Percentiles rank a stretch among this genome's conserved stretches.
Evolutionary conservation across 148 eudicot species (phyloP).

Genomic region (Vaccinium corymbosum): DNA sequence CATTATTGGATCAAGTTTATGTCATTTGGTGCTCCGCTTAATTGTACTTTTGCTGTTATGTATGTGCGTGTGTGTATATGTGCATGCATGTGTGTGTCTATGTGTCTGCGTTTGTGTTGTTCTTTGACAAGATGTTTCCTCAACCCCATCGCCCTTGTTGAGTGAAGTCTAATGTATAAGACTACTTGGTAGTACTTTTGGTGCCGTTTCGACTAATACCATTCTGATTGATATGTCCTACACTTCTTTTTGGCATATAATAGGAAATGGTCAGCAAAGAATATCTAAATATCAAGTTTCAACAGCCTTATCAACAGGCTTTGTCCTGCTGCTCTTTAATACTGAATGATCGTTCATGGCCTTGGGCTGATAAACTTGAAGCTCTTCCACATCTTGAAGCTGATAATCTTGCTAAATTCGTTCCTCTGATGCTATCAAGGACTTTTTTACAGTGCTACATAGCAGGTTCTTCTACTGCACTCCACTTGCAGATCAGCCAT

Average conservation of each 20-base stretch:
- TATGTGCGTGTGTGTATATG: too few species aligned
- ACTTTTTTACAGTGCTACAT: slow-evolving; percentile 65
- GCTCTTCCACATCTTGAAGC: slow-evolving; percentile 55
- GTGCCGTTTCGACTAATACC: background rate
- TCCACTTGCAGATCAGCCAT: background rate
- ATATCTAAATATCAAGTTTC: slow-evolving; percentile 72
- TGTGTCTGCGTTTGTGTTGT: background rate
- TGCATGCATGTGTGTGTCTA: background rate
- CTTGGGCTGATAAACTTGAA: slow-evolving; percentile 81
- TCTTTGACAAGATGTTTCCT: background rate
- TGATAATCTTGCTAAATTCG: slow-evolving; percentile 54
- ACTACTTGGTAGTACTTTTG: background rate
- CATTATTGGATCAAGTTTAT: background rate
- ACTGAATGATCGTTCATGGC: slow-evolving; percentile 63
- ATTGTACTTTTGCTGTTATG: background rate
- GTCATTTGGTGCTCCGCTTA: background rate
- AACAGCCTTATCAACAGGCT: slow-evolving; percentile 87
- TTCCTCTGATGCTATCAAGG: slow-evolving; percentile 68
- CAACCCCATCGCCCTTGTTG: background rate
- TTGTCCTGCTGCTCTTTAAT: slow-evolving; percentile 68
- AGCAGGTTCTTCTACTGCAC: slow-evolving; percentile 46
- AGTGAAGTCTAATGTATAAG: background rate
- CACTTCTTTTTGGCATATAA: background rate
- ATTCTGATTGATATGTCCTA: background rate
- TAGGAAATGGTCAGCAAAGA: slow-evolving; percentile 69